A percentile compares a stretch with the other conserved stretches of the same genome.
Evolutionary conservation across 78 protist species (phyloP).

Genomic region (Dictyostelium capitatum): DNA sequence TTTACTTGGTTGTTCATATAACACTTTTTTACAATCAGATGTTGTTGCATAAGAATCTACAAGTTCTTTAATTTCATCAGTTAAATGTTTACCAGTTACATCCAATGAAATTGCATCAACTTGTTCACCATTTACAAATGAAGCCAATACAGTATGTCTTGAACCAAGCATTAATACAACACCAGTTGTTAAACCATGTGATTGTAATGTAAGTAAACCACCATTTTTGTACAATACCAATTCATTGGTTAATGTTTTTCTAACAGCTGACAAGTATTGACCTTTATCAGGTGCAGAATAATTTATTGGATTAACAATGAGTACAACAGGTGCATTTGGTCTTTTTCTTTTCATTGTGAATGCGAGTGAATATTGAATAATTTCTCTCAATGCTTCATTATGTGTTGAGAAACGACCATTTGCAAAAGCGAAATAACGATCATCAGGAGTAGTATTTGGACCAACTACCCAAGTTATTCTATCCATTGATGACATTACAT

Average conservation of each 20-base stretch:
- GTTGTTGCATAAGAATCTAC: neutral
- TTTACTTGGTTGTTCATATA: too few species aligned
- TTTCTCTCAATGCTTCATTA: neutral
- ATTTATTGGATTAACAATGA: conserved; percentile 14
- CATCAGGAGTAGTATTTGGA: neutral
- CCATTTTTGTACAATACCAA: conserved; percentile 9
- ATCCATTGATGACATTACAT: conserved; percentile 14
- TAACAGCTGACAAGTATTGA: neutral
- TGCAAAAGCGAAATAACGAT: neutral
- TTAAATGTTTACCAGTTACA: neutral
- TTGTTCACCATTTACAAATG: neutral
- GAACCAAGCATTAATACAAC: conserved; percentile 34
- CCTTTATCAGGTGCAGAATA: neutral
- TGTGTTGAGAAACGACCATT: neutral
- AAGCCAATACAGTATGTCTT: neutral
- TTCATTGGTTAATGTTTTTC: neutral
- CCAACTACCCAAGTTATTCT: conserved; percentile 36
- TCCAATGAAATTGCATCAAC: neutral
- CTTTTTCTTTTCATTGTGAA: neutral
- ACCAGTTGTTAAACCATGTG: conserved; percentile 38
- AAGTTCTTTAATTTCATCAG: neutral
- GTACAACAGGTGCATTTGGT: neutral
- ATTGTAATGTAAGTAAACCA: conserved; percentile 23
- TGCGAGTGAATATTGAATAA: neutral
- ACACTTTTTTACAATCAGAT: neutral